phyloP scores from a whole-genome alignment of 2,329 filamentous ascomycete species.

The Fusarium anguioides region DNA sequence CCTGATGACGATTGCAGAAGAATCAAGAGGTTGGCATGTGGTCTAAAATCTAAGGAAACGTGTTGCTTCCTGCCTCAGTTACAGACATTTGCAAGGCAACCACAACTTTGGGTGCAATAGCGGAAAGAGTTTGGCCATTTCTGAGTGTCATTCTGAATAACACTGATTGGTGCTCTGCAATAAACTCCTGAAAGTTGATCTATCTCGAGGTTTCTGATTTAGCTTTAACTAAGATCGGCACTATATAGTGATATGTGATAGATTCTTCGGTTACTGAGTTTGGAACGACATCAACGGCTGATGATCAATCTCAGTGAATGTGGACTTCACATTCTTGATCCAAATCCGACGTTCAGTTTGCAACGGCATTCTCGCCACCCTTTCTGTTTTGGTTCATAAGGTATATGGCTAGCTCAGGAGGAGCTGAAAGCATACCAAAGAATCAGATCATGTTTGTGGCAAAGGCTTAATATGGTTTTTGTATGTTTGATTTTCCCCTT shows the following conservation, averaged over 20 bases:
- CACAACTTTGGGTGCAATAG: not conserved
- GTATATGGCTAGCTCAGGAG: not conserved
- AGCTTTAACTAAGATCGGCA: not conserved
- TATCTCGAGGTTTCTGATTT: not conserved
- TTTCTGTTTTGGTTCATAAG: not conserved
- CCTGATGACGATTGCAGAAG: no score
- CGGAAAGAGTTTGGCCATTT: not conserved
- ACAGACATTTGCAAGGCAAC: not conserved
- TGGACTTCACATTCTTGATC: not conserved
- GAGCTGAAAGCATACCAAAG: not conserved
- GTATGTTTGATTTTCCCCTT: not conserved
- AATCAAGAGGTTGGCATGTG: not conserved
- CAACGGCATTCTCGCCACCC: no score
- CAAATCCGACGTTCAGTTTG: not conserved
- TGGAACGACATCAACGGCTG: slow-evolving; percentile 25
- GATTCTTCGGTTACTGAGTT: not conserved
- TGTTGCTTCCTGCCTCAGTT: not conserved
- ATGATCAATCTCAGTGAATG: not conserved
- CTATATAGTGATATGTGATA: not conserved
- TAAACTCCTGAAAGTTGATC: not conserved
- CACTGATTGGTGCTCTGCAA: not conserved
- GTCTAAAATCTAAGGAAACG: not conserved
- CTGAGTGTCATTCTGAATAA: not conserved
- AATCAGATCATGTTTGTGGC: not conserved
- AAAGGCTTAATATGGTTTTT: not conserved